Conservation (phyloP, 345 rosid genomes). For the Brassica nigra region DNA sequence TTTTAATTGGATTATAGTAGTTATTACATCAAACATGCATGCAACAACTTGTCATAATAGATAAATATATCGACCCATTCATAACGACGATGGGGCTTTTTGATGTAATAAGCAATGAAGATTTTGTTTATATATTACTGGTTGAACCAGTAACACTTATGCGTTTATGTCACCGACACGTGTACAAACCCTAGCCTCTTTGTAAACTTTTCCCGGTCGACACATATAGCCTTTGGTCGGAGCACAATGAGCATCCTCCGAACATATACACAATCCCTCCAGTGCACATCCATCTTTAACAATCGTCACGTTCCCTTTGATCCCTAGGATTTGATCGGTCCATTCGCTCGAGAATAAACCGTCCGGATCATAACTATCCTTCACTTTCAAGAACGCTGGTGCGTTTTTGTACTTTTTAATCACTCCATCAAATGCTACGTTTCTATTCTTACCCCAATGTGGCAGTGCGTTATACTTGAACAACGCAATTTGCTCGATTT, state of each 20-base stretch:
- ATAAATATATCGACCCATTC: neutral
- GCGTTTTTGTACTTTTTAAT: constrained; percentile 52
- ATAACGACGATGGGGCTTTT: neutral
- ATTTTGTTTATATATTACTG: neutral
- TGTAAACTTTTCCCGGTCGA: constrained; percentile 55
- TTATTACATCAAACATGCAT: neutral
- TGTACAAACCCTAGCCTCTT: constrained; percentile 60
- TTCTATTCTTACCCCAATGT: constrained; percentile 84
- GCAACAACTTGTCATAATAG: neutral
- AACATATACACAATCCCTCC: constrained; percentile 73
- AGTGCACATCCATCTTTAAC: constrained; percentile 61
- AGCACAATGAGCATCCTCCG: constrained; percentile 67
- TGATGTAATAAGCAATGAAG: neutral
- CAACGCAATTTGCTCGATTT: constrained; percentile 72
- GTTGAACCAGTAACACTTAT: neutral
- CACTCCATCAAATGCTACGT: constrained; percentile 57
- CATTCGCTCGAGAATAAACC: constrained; percentile 74
- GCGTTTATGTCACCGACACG: neutral
- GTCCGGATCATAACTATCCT: constrained; percentile 53
- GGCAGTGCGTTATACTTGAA: constrained; percentile 70
- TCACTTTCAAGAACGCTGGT: constrained; percentile 49
- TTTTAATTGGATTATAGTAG: neutral
- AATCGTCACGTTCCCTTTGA: constrained; percentile 43
- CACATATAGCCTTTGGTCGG: constrained; percentile 64
- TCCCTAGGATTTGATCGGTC: constrained; percentile 64